Evolutionary conservation across 2,329 filamentous ascomycete species (phyloP), one percentile per base, ranked within the genome.

Genomic region (Diaporthe batatas): DNA sequence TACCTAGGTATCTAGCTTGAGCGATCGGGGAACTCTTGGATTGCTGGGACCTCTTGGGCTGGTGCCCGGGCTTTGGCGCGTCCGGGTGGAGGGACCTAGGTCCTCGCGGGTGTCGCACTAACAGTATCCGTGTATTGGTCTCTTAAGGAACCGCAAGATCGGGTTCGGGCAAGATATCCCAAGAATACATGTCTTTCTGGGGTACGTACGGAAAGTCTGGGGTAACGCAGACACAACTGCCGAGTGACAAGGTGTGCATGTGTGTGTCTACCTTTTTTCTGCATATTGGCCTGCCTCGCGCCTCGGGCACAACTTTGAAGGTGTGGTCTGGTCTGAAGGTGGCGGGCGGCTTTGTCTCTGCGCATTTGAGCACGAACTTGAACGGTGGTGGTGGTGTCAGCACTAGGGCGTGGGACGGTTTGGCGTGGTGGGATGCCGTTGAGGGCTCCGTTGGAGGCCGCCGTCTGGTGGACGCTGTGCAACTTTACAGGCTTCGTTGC

Each of bases 281-380:
- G 54, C 32, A n/a, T n/a, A 3, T 14, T 3, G 36, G 36, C 36
- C 44, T 47, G 29, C 59, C 59, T 65, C 42, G 42, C 29, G 59
- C 59, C 18, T 36, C 29, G 21, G 42, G 59, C 21, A 49, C 21
- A 29, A 44, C 59, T 65, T 5, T 29, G 29, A 44, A 34, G 32
- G 25, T 21, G 16, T n/a, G n/a, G n/a, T n/a, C n/a, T 10, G 14
- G 34, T 44, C 16, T 34, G n/a, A 0, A 25, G 10, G 21, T 47
- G 42, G 42, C 21, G n/a, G 39, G 42, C 12, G 39, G 16, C 7
- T n/a, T n/a, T 16, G 62, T 53, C 47, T 25, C 44, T 67, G 62
- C 62, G 62, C 62, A 67, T 21, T 67, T 67, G 62, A 67, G 62
- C 62, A 67, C 3, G 21, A 67, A 67, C 62, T 67, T 3, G 32